phyloP scores from a whole-genome alignment of 176 grass and related monocot genomes.

The Avena atlantica region DNA sequence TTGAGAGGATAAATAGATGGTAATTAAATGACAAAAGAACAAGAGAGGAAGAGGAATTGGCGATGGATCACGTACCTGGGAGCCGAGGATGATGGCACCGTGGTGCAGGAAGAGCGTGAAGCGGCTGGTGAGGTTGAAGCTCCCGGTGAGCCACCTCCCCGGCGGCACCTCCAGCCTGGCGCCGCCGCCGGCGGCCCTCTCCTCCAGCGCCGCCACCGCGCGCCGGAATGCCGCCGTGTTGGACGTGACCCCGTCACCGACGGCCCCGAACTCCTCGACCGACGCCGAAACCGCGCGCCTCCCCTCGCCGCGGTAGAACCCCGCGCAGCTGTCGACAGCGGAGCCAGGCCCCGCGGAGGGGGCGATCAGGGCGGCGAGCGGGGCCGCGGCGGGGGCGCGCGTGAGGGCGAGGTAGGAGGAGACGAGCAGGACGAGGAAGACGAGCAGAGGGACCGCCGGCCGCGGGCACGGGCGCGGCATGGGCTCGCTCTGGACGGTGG shows the following conservation, averaged over 20 bases:
- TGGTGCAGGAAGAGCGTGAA: slow-evolving; percentile 87
- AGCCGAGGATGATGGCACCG: slow-evolving; percentile 76
- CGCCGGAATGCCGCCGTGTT: slow-evolving; percentile 77
- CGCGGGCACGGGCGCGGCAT: slow-evolving; percentile 27
- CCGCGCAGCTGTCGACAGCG: slow-evolving; percentile 49
- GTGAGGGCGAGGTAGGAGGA: slow-evolving; percentile 51
- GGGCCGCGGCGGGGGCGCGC: slow-evolving; percentile 12
- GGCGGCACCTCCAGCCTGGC: slow-evolving; percentile 73
- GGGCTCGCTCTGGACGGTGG: slow-evolving; percentile 19
- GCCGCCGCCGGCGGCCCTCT: slow-evolving; percentile 39
- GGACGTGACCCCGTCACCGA: slow-evolving; percentile 74
- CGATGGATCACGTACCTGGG: slow-evolving; percentile 50
- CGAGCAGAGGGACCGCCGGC: slow-evolving; percentile 10
- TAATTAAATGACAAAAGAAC: neutral
- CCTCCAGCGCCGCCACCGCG: slow-evolving; percentile 55
- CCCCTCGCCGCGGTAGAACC: slow-evolving; percentile 53
- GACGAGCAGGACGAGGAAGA: slow-evolving; percentile 29
- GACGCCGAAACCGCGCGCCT: slow-evolving; percentile 60
- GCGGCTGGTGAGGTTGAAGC: slow-evolving; percentile 92
- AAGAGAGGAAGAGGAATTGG: neutral
- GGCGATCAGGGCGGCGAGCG: slow-evolving; percentile 37
- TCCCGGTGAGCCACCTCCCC: slow-evolving; percentile 82
- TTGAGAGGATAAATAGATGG: neutral
- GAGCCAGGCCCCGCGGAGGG: neutral
- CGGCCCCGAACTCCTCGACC: slow-evolving; percentile 73